These are phyloP conservation scores for Ophiosphaerella herpotricha DNA, from an alignment of 2,329 filamentous ascomycete genomes.

Conservation along the genomic window DNA sequence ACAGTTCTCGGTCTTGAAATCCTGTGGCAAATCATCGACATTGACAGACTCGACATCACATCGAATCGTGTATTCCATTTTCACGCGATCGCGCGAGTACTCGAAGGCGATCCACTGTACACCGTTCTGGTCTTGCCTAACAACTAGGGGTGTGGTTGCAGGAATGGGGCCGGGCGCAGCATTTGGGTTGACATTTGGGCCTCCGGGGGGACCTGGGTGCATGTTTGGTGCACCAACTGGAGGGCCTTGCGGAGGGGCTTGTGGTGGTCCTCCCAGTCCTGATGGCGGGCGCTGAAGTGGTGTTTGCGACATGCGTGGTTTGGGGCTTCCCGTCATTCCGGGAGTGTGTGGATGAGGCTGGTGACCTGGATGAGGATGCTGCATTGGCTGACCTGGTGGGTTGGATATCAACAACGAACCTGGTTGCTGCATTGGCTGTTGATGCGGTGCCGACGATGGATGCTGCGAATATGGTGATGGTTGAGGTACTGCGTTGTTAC, in stretches of 20 bases:
- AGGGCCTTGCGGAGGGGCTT: constrained; percentile 46
- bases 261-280: constrained; percentile 47
- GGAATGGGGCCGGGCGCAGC: constrained; percentile 95
- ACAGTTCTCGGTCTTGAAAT: constrained; percentile 98
- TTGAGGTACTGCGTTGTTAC: constrained; percentile 53
- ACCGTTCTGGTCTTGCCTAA: constrained; percentile 91
- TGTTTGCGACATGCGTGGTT: constrained; percentile 53
- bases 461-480: constrained; percentile 63
- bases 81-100: constrained; percentile 93
- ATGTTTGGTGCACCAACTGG: constrained; percentile 48
- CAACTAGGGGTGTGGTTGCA: constrained; percentile 91
- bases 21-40: constrained; percentile 78
- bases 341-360: constrained; percentile 54
- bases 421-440: constrained; percentile 55
- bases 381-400: constrained; percentile 49
- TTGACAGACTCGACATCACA: constrained; percentile 97
- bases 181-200: constrained; percentile 74
- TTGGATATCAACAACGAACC: constrained; percentile 60
- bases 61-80: constrained; percentile 99
- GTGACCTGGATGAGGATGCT: constrained; percentile 37
- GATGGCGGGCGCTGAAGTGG: constrained; percentile 63
- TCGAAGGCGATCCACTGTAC: constrained; percentile 99
- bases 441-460: constrained; percentile 60
- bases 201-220: constrained; percentile 46
- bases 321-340: constrained; percentile 67